These are phyloP conservation scores for Cladobotryum protrusum DNA, from an alignment of 2,329 filamentous ascomycete genomes.

Conservation along the genomic window DNA sequence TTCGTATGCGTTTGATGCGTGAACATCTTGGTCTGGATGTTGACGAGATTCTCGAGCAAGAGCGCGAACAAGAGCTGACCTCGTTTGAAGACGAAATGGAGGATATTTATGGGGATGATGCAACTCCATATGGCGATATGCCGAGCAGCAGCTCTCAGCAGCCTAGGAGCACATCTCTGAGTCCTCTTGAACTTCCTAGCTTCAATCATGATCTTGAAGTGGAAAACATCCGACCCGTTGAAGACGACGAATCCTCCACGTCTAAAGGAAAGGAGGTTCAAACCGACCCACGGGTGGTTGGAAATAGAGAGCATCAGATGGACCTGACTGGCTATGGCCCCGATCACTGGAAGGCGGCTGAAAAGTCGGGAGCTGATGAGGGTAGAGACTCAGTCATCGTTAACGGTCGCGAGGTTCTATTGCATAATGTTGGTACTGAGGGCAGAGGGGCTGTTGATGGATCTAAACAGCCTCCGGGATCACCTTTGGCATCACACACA, in stretches of 20 bases:
- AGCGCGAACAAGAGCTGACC: slow-evolving; percentile 59
- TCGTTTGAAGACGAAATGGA: slow-evolving; percentile 54
- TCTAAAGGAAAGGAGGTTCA: slow-evolving; percentile 17
- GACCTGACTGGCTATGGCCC: slow-evolving; percentile 74
- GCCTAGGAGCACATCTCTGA: slow-evolving; percentile 34
- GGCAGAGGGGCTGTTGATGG: slow-evolving; percentile 52
- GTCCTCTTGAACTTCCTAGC: slow-evolving; percentile 36
- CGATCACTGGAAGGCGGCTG: slow-evolving; percentile 67
- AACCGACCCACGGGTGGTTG: slow-evolving; percentile 38
- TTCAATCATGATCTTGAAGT: slow-evolving; percentile 62
- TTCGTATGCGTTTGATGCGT: slow-evolving; percentile 89
- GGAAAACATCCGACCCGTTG: slow-evolving; percentile 45
- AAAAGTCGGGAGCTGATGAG: slow-evolving; percentile 52
- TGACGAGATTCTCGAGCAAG: slow-evolving; percentile 79
- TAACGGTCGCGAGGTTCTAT: slow-evolving; percentile 63
- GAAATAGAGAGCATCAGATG: slow-evolving; percentile 57
- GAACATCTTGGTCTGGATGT: slow-evolving; percentile 96
- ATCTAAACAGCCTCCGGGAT: slow-evolving; percentile 25
- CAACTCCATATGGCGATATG: slow-evolving; percentile 16
- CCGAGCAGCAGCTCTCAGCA: slow-evolving; percentile 2
- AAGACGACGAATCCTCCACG: slow-evolving; percentile 14
- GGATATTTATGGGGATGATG: slow-evolving; percentile 52
- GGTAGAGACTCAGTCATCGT: slow-evolving; percentile 68
- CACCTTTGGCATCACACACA: slow-evolving; percentile 15
- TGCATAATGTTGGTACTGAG: slow-evolving; percentile 57